These are phyloP conservation scores for Rhizoclosmatium sp. DNA, from an alignment of 192 early-diverging fungal species.

Conservation along the genomic window DNA sequence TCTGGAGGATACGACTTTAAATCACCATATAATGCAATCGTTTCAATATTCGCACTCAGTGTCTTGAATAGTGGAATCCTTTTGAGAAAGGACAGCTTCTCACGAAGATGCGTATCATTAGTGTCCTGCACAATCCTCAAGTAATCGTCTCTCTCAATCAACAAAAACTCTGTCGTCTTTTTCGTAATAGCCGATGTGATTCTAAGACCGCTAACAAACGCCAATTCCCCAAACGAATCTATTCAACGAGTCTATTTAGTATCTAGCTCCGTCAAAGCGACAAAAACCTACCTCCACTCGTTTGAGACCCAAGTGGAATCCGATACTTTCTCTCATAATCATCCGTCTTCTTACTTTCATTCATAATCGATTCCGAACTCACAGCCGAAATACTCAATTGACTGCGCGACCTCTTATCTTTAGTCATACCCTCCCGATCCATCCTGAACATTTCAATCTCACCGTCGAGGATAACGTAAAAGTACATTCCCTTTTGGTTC, in stretches of 20 bases:
- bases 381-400: neutral
- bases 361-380: neutral
- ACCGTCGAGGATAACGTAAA: conserved; percentile 53
- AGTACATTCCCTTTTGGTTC: conserved; percentile 38
- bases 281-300: conserved; percentile 45
- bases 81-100: conserved; percentile 31
- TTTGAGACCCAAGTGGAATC: conserved; percentile 33
- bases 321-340: conserved; percentile 45
- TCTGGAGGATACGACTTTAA: conserved; percentile 39
- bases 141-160: conserved; percentile 38
- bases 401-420: neutral
- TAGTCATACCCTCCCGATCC: conserved; percentile 37
- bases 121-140: conserved; percentile 35
- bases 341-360: conserved; percentile 12
- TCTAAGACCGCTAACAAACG: conserved; percentile 34
- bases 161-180: conserved; percentile 45
- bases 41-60: conserved; percentile 36
- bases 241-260: neutral
- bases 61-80: conserved; percentile 41
- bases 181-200: conserved; percentile 37
- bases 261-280: neutral
- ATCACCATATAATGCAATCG: conserved; percentile 30
- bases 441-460: conserved; percentile 50
- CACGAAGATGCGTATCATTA: conserved; percentile 9
- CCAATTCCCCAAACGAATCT: conserved; percentile 54